Evolutionary conservation across 257 asterid species (phyloP).

Genomic region (Datura wrightii): DNA sequence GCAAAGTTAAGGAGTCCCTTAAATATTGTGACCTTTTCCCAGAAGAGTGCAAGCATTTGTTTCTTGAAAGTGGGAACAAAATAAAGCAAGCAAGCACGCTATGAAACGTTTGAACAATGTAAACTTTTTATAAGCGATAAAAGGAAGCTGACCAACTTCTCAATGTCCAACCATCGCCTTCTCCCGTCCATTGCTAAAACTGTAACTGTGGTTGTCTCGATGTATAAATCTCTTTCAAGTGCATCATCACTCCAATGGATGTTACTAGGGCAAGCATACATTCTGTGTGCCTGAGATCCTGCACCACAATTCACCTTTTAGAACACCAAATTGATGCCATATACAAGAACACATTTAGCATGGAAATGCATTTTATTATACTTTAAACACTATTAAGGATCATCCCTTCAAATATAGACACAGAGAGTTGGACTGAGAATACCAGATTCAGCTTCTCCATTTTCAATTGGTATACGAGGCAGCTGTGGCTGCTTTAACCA

Average conservation of each 20-base stretch:
- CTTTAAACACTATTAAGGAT: constrained; percentile 31
- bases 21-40: constrained; percentile 28
- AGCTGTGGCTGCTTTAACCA: constrained; percentile 54
- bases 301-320: constrained; percentile 37
- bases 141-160: constrained; percentile 75
- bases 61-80: constrained; percentile 3
- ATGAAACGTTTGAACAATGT: constrained; percentile 31
- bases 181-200: constrained; percentile 98
- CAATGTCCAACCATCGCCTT: constrained; percentile 97
- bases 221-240: constrained; percentile 85
- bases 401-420: constrained; percentile 10
- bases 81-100: constrained; percentile 26
- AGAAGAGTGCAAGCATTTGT: constrained; percentile 30
- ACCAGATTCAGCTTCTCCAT: constrained; percentile 59
- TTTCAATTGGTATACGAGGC: constrained; percentile 45
- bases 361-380: constrained; percentile 20
- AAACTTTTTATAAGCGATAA: constrained; percentile 32
- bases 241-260: constrained; percentile 82
- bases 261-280: constrained; percentile 68
- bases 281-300: constrained; percentile 51
- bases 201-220: constrained; percentile 76
- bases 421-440: constrained; percentile 40
- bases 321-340: constrained; percentile 1
- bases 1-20: background rate
- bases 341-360: constrained; percentile 3